Conservation (phyloP, 257 asterid species). For the Forsythia suspensa region DNA sequence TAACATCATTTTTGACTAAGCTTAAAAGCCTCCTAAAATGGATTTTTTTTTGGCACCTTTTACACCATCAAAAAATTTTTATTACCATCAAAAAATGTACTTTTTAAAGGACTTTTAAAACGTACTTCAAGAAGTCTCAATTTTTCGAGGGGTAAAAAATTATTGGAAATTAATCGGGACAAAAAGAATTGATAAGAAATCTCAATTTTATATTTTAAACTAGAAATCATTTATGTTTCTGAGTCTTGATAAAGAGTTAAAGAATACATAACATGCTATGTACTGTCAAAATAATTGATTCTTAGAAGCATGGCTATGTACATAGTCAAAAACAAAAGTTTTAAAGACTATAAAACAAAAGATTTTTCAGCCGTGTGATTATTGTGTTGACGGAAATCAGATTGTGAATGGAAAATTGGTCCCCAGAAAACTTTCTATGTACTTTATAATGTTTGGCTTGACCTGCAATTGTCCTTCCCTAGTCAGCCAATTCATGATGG, state of each 20-base stretch:
- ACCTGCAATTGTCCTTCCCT: conserved; percentile 13
- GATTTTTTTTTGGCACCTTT: background rate
- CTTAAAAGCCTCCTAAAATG: too few species aligned
- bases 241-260: too few species aligned
- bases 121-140: too few species aligned
- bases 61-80: too few species aligned
- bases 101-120: too few species aligned
- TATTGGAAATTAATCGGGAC: too few species aligned
- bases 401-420: conserved; percentile 10
- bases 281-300: background rate
- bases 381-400: background rate
- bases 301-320: background rate
- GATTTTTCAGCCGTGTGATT: conserved; percentile 4
- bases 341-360: background rate
- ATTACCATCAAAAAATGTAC: too few species aligned
- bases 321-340: background rate
- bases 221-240: too few species aligned
- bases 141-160: too few species aligned
- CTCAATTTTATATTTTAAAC: too few species aligned
- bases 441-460: conserved; percentile 31
- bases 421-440: conserved; percentile 21
- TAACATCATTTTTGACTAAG: too few species aligned
- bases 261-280: background rate
- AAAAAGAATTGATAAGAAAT: too few species aligned
- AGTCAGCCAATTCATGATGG: conserved; percentile 12